Base-by-base conservation (phyloP, 441 rosid genomes). In the Arabidopsis lyrata region DNA sequence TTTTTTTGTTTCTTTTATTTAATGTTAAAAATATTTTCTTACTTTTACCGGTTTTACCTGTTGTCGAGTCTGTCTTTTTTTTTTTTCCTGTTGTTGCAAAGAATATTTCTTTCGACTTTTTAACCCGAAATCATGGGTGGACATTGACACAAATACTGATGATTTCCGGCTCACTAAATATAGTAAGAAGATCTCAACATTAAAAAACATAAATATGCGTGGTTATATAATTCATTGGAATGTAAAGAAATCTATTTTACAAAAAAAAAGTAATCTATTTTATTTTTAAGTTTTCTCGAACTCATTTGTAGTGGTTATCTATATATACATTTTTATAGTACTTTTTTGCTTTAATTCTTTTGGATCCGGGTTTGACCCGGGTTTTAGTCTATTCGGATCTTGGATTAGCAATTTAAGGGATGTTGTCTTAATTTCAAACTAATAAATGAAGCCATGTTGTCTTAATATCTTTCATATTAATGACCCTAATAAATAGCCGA, bases 21-120 rank as follows among this genome's bases (percentile, higher is more conserved):
- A 27, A 7, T 36, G 42, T 52, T 10, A 20, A 13, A 31, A 4
- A 63, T 2, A 6, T 2, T 47, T 58, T 58, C 12, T 38, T 36
- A 41, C 42, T 52, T 31, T 27, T 2, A 22, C 24, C n/a, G n/a
- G 2, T 22, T 22, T 24, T 29, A 31, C 15, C 62, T 15, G 10
- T 31, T 48, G 53, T 63, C 16, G 41, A 62, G n/a, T 9, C 13
- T 36, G 0, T 9, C 4, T 2, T 1, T 22, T 36, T 15, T 36
- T 15, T 6, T 15, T 16, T 49, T 1, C 5, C 2, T 34, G 38
- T 41, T 49, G 14, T 38, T 38, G 60, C 20, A 59, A 71, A 49
- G 8, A 61, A 71, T 70, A 35, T 35, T 32, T 70, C 24, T 48
- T 49, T 38, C 36, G 29, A 15, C 49, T 27, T 70, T 34, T 56